Base-by-base conservation (phyloP, 1,284 basidiomycete species). In the Melampsora occidentalis region DNA sequence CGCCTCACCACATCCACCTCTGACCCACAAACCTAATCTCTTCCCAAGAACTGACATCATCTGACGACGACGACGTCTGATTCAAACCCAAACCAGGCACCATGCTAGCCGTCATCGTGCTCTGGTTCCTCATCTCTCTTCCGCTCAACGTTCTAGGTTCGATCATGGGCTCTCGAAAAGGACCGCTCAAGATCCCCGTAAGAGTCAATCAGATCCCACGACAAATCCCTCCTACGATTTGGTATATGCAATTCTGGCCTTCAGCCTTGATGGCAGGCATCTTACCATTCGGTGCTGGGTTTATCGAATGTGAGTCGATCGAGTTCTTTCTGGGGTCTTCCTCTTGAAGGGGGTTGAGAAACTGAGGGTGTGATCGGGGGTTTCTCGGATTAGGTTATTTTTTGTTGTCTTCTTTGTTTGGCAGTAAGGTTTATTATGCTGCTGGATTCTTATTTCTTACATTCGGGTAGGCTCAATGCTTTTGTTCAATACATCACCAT, bases 41-140 rank as follows among this genome's bases (percentile, higher is more conserved):
- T 39, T 25, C 64, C 16, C 39, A 25, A 35, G 53, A 33, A 20
- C 62, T 71, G 16, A 28, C 1, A 18, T 64, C 31, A 25, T 71
- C 20, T 16, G 2, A 35, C n/a, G 28, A 28, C 28, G 28, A n/a
- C n/a, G n/a, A n/a, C n/a, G n/a, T 28, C 31, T 57, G 25, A 22
- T 59, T 22, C 1, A n/a, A 63, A 49, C n/a, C 31, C 20, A 33
- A 25, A 7, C 16, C n/a, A 66, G 71, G 64, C 59, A 57, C 96
- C 0, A 90, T 98, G 86, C 85, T 94, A 59, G 87, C 94, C 25
- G 91, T 99, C 78, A 88, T 96, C 22, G 82, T 93, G 10, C 85
- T 99, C n/a, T 99, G 95, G 95, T 97, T 94, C 83, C 89, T 94
- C 65, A 93, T 98, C 78, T 94, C 94, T 46, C 91, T 93, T 0